Conservation (phyloP, 2,329 filamentous ascomycete species). For the Penicillium sp. region DNA sequence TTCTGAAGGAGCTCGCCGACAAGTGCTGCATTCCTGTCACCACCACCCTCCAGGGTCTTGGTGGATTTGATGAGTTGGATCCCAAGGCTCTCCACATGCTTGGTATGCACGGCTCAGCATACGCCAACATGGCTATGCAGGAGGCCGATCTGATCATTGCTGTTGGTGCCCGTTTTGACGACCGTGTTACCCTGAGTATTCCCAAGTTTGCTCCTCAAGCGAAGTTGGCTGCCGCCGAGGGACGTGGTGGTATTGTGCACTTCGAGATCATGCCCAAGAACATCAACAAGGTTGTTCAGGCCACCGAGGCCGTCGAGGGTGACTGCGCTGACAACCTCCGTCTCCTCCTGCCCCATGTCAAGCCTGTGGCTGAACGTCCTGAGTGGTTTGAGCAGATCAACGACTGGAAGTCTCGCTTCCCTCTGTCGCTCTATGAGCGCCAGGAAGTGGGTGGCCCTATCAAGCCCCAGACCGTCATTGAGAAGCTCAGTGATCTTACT, state of each 20-base stretch:
- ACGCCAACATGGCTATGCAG: constrained; percentile 98
- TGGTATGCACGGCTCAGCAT: constrained; percentile 96
- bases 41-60: constrained; percentile 90
- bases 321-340: constrained; percentile 81
- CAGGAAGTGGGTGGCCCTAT: constrained; percentile 75
- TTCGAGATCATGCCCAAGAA: constrained; percentile 99
- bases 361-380: constrained; percentile 65
- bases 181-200: constrained; percentile 83
- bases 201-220: constrained; percentile 87
- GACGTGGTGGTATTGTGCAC: constrained; percentile 90
- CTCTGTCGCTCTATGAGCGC: constrained; percentile 76
- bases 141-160: constrained; percentile 95
- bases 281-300: constrained; percentile 99
- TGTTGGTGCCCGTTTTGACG: constrained; percentile 90
- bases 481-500: constrained; percentile 83
- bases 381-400: constrained; percentile 91
- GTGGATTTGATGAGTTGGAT: constrained; percentile 88
- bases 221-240: constrained; percentile 78
- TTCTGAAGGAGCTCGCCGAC: constrained; percentile 83
- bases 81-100: constrained; percentile 97
- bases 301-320: constrained; percentile 91
- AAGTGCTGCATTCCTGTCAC: constrained; percentile 92
- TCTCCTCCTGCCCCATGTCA: constrained; percentile 70
- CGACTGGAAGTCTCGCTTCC: constrained; percentile 89
- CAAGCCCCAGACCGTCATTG: constrained; percentile 91